Percentiles rank a stretch among this genome's conserved stretches.
Conservation (phyloP, 345 rosid species). For the Aurinia saxatilis region DNA sequence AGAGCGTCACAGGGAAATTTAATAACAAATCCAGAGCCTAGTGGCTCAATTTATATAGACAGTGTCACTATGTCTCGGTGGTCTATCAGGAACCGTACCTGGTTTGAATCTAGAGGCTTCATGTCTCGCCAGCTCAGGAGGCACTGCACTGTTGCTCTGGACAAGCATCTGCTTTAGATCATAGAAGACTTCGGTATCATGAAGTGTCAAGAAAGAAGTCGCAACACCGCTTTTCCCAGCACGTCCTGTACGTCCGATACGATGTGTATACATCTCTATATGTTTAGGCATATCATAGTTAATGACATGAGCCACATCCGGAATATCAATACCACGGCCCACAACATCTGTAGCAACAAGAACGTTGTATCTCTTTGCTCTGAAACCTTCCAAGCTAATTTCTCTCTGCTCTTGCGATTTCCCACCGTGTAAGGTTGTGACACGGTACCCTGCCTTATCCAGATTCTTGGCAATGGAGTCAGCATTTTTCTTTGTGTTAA, state of each 20-base stretch:
- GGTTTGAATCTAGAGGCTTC: constrained; percentile 96
- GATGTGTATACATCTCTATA: constrained; percentile 89
- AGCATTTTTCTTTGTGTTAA: constrained; percentile 81
- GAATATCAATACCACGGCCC: constrained; percentile 93
- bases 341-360: constrained; percentile 96
- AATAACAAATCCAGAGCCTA: constrained; percentile 8
- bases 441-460: constrained; percentile 80
- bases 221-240: constrained; percentile 96
- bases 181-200: constrained; percentile 77
- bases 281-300: constrained; percentile 89
- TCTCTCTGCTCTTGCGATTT: constrained; percentile 97
- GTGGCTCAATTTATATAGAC: constrained; percentile 61
- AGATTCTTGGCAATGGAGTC: constrained; percentile 79
- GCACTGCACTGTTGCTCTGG: constrained; percentile 86
- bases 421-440: constrained; percentile 88
- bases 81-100: constrained; percentile 82
- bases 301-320: constrained; percentile 91
- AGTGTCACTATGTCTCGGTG: constrained; percentile 86
- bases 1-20: not conserved
- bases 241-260: constrained; percentile 94
- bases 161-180: constrained; percentile 98
- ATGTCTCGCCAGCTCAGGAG: constrained; percentile 88
- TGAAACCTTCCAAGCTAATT: constrained; percentile 83
- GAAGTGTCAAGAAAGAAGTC: constrained; percentile 79
- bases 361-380: constrained; percentile 79